phyloP scores from a whole-genome alignment of 352 stramenopile genomes.

The Phytopythium sindhum region DNA sequence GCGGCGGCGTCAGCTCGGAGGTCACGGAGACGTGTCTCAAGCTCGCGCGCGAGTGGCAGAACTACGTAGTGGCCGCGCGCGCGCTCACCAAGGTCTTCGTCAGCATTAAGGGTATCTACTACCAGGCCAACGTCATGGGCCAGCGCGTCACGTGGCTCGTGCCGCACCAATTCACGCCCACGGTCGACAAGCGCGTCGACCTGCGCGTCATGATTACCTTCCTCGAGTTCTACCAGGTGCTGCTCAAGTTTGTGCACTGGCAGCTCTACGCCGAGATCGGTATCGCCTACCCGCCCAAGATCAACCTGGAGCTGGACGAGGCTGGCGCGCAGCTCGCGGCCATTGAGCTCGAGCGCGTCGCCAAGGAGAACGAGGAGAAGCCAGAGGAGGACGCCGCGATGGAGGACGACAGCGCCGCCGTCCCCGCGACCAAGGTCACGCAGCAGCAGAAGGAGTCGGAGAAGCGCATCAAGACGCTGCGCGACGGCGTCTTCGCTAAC shows the following conservation, averaged over 20 bases:
- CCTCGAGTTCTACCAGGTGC: conserved; percentile 99
- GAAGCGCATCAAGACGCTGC: conserved; percentile 78
- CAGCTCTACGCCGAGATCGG: conserved; percentile 97
- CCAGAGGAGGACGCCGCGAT: conserved; percentile 25
- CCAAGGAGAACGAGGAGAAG: conserved; percentile 34
- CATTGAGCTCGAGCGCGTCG: conserved; percentile 59
- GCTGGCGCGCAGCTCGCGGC: conserved; percentile 68
- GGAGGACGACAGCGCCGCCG: conserved; percentile 23
- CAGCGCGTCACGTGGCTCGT: conserved; percentile 97
- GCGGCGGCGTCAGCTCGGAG: conserved; percentile 68
- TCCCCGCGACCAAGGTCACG: conserved; percentile 47
- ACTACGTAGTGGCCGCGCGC: conserved; percentile 91
- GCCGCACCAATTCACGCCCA: conserved; percentile 97
- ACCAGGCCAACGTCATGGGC: conserved; percentile 94
- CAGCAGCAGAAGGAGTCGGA: conserved; percentile 88
- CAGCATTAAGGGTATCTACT: conserved; percentile 99
- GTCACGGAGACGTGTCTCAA: conserved; percentile 89
- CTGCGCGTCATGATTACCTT: conserved; percentile 99
- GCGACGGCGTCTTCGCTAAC: conserved; percentile 33
- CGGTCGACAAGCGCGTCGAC: conserved; percentile 97
- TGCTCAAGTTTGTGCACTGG: conserved; percentile 98
- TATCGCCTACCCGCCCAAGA: conserved; percentile 93
- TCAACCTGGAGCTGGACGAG: conserved; percentile 81
- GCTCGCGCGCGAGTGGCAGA: conserved; percentile 95
- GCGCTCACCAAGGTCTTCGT: conserved; percentile 98